phyloP scores from a whole-genome alignment of 495 filamentous ascomycete genomes.

The Hamigera avellanea region DNA sequence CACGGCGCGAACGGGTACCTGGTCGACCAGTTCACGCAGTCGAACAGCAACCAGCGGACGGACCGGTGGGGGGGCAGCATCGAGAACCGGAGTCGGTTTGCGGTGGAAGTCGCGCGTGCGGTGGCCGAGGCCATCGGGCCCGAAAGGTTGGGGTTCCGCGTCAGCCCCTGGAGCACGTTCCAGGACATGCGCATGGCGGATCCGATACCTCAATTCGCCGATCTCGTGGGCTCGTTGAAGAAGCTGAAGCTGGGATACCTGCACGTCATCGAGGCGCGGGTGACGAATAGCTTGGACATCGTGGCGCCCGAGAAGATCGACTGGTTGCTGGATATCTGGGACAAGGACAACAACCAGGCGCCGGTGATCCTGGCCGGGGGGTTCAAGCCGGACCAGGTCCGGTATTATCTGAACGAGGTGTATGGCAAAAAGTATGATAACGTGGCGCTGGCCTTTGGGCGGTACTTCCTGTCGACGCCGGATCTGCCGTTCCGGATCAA shows the following conservation, averaged over 20 bases:
- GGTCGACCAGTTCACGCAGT: constrained; percentile 62
- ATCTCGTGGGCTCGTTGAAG: constrained; percentile 37
- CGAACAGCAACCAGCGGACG: constrained; percentile 46
- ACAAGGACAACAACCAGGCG: constrained; percentile 5
- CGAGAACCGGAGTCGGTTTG: constrained; percentile 51
- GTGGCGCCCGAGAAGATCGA: constrained; percentile 34
- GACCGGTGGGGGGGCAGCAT: constrained; percentile 60
- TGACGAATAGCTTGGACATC: constrained; percentile 25
- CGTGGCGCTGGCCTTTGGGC: constrained; percentile 36
- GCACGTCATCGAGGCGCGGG: constrained; percentile 44
- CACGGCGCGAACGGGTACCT: constrained; percentile 69
- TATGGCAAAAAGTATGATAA: constrained; percentile 37
- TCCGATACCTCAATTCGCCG: constrained; percentile 45
- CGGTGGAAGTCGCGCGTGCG: constrained; percentile 45
- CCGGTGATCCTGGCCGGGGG: constrained; percentile 49
- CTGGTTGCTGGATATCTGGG: constrained; percentile 24
- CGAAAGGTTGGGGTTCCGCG: constrained; percentile 42
- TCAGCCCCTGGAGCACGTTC: constrained; percentile 50
- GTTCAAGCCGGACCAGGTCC: constrained; percentile 32
- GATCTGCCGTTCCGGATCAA: constrained; percentile 46
- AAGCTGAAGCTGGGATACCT: constrained; percentile 45
- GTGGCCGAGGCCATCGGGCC: constrained; percentile 50
- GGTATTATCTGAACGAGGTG: constrained; percentile 32
- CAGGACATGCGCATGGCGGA: constrained; percentile 56
- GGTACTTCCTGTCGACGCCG: constrained; percentile 50